Base-by-base conservation (phyloP, 768 basidiomycete genomes). In the Psilocybe sp. region DNA sequence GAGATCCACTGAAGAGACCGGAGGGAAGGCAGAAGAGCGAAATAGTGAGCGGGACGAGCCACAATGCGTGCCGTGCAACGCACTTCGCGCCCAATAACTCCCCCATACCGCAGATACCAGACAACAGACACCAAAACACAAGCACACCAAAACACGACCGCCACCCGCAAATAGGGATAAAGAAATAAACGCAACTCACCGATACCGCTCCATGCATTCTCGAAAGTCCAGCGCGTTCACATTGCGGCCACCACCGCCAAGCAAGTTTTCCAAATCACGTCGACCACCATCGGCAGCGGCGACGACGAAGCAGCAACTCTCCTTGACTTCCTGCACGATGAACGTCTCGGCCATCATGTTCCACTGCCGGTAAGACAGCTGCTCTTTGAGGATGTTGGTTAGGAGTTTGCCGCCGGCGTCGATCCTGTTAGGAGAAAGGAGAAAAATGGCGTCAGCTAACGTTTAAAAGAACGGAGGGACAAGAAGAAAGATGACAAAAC, bases 271-370 rank as follows among this genome's bases (percentile, higher is more conserved):
- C 23, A 28, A 7, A 3, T 7, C 23, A 3, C 23, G 23, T 28
- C 23, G 23, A 3, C 23, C 23, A 28, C 23, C 23, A 28, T 28
- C 23, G 4, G 23, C 23, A 3, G 23, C 23, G 23, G 23, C 84
- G 48, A n/a, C n/a, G n/a, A 96, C 87, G 66, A 86, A 97, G 69
- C 92, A 94, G 64, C 92, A 94, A 13, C 80, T 67, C 67, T 98
- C 93, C 67, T 96, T 94, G 60, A 92, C 87, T 60, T 88, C 80
- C 70, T 96, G 94, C 75, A 97, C 86, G 63, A 98, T 89, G 66
- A 87, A 82, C 2, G 92, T 95, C 66, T 98, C 88, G 61, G 97
- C 93, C 85, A 95, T 94, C 90, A 98, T 92, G 66, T 98, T 92
- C 90, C 92, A 98, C 63, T 98, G 95, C 39, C 96, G 85, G 66